Evolutionary conservation across 2,329 filamentous ascomycete species (phyloP).

Genomic region (Teratosphaeria zuluensis): DNA sequence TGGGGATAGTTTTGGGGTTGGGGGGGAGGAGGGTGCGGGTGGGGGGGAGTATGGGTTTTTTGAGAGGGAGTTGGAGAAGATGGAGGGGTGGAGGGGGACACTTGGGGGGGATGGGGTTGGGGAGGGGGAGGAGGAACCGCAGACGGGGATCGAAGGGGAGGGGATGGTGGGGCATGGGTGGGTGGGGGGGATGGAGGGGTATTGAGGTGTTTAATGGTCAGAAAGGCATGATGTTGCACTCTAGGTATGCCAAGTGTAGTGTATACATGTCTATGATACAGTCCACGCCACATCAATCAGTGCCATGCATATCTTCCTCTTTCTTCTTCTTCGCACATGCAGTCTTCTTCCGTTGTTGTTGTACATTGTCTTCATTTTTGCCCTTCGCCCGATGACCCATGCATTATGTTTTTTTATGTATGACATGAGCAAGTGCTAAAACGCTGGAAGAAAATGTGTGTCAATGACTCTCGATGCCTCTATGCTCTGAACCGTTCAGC

Average conservation of each 20-base stretch:
- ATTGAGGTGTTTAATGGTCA: too few relatives aligned
- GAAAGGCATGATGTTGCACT: too few relatives aligned
- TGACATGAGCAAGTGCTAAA: background rate
- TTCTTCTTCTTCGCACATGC: background rate
- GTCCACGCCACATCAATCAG: background rate
- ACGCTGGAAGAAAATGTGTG: background rate
- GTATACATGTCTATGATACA: background rate
- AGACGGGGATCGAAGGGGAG: conserved; percentile 5
- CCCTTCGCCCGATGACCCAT: background rate
- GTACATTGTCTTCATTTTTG: background rate
- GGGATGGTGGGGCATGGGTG: background rate
- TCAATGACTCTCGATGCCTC: background rate
- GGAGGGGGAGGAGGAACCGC: conserved; percentile 7
- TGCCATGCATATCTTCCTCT: background rate
- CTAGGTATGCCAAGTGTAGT: background rate
- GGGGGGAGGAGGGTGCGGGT: background rate
- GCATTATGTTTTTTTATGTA: background rate
- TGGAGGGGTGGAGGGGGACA: conserved; percentile 28
- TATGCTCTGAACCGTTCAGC: background rate
- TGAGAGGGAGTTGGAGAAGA: conserved; percentile 39
- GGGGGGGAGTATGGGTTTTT: conserved; percentile 35
- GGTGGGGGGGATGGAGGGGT: conserved; percentile 17
- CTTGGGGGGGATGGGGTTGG: background rate
- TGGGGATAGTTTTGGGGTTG: conserved; percentile 10
- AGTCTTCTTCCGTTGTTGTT: background rate